A percentile compares a stretch with the other conserved stretches of the same genome.
phyloP scores from a whole-genome alignment of 108 stramenopile genomes.

The Cafeteria roenbergensis region DNA sequence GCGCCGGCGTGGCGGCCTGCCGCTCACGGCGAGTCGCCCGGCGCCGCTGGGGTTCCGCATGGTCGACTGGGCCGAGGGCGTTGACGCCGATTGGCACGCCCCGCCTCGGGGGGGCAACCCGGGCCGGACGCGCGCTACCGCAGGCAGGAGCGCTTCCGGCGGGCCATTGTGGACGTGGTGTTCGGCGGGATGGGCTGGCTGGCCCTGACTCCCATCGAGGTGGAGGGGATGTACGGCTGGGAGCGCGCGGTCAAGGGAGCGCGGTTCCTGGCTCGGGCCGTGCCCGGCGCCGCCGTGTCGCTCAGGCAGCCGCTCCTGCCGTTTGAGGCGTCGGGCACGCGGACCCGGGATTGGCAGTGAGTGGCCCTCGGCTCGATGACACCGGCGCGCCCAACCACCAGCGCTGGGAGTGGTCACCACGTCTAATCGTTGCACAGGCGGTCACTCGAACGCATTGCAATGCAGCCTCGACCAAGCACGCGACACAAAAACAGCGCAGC shows the following conservation, averaged over 20 bases:
- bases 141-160: neutral
- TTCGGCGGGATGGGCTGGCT: neutral
- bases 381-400: no score
- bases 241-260: neutral
- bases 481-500: neutral
- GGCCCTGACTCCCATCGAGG: neutral
- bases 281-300: neutral
- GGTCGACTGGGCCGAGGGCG: neutral
- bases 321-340: neutral
- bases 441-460: no score
- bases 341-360: neutral
- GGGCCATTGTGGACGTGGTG: neutral
- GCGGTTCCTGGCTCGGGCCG: neutral
- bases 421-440: no score
- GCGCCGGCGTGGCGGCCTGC: no score
- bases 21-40: no score
- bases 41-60: no score
- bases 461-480: neutral
- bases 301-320: neutral
- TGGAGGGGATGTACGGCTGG: constrained; percentile 4
- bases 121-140: neutral
- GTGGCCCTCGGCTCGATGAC: no score
- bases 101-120: neutral
- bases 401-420: no score
- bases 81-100: no score